Evolutionary conservation across 495 filamentous ascomycete species (phyloP).

Genomic region (Aspergillus leporis): DNA sequence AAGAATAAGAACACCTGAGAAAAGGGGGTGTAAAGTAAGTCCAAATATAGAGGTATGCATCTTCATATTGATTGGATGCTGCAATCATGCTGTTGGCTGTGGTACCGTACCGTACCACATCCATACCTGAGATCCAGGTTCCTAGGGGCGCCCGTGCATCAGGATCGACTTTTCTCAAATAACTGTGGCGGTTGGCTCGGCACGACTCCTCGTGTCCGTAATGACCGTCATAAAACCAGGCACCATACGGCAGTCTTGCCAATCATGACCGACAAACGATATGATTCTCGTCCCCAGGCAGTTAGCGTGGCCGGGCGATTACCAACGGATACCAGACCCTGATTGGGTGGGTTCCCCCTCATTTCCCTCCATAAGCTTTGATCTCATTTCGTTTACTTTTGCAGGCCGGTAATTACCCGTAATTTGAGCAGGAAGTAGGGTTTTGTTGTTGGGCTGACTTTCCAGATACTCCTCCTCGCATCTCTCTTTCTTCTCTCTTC

Average conservation of each 20-base stretch:
- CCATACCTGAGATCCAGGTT: not conserved
- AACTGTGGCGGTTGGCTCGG: not conserved
- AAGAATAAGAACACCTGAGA: not conserved
- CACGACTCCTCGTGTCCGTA: constrained; percentile 2
- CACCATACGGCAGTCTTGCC: constrained; percentile 13
- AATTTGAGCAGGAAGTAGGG: not conserved
- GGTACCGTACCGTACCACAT: not conserved
- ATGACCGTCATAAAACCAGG: constrained; percentile 25
- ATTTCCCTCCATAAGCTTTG: constrained; percentile 9
- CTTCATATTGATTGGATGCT: not conserved
- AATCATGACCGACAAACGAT: constrained; percentile 7
- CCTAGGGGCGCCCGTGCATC: not conserved
- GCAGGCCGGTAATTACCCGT: constrained; percentile 23
- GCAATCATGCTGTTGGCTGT: not conserved
- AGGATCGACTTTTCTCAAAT: not conserved
- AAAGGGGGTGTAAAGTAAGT: not conserved
- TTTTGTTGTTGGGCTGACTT: not conserved
- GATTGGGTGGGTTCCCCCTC: constrained; percentile 19
- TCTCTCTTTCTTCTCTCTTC: constrained; percentile 2
- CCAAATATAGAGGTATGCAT: not conserved
- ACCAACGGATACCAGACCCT: constrained; percentile 11
- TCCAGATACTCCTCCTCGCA: not conserved
- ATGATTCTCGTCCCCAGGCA: not conserved
- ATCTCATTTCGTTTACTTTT: constrained; percentile 26
- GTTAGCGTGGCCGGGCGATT: constrained; percentile 9